These are phyloP conservation scores for Chlorophyllum brunneum DNA, from an alignment of 768 basidiomycete species.

Conservation along the genomic window DNA sequence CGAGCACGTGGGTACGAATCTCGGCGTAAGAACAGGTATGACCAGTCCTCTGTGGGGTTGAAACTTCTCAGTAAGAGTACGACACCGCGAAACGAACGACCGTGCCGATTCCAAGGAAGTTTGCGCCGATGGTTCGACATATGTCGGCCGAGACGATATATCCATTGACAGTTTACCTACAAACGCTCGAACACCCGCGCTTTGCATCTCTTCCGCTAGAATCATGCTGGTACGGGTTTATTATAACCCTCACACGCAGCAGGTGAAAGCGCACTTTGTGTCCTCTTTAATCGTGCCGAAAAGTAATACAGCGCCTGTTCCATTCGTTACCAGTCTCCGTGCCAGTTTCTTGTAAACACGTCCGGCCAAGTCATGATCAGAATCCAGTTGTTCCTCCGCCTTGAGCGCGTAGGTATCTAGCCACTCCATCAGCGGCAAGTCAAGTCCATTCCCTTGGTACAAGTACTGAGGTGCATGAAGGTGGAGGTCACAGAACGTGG, in stretches of 20 bases:
- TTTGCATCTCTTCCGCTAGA: slow-evolving; percentile 71
- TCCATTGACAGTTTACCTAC: slow-evolving; percentile 90
- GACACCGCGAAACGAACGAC: slow-evolving; percentile 55
- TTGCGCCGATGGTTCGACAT: slow-evolving; percentile 56
- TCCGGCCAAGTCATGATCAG: slow-evolving; percentile 52
- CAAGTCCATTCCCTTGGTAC: slow-evolving; percentile 83
- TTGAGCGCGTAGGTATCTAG: slow-evolving; percentile 78
- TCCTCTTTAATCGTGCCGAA: slow-evolving; percentile 84
- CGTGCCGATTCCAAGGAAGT: slow-evolving; percentile 47
- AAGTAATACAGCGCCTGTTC: slow-evolving; percentile 72
- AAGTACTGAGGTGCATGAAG: slow-evolving; percentile 88
- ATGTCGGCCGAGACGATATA: slow-evolving; percentile 60
- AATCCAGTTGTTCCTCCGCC: slow-evolving; percentile 75
- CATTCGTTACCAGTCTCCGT: slow-evolving; percentile 59
- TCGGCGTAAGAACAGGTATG: slow-evolving; percentile 82
- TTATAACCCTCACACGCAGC: neutral
- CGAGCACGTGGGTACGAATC: slow-evolving; percentile 88
- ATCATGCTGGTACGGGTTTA: slow-evolving; percentile 53
- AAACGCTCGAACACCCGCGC: slow-evolving; percentile 69
- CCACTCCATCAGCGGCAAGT: slow-evolving; percentile 84
- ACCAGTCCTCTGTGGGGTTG: slow-evolving; percentile 50
- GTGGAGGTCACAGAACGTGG: slow-evolving; percentile 80
- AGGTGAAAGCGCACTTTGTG: slow-evolving; percentile 57
- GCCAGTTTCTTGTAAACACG: slow-evolving; percentile 69
- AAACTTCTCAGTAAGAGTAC: slow-evolving; percentile 32